Percentiles rank a stretch among this genome's conserved stretches.
These are phyloP conservation scores for Cutaneotrichosporon mucoides DNA, from an alignment of 1,284 basidiomycete genomes.

Conservation along the genomic window DNA sequence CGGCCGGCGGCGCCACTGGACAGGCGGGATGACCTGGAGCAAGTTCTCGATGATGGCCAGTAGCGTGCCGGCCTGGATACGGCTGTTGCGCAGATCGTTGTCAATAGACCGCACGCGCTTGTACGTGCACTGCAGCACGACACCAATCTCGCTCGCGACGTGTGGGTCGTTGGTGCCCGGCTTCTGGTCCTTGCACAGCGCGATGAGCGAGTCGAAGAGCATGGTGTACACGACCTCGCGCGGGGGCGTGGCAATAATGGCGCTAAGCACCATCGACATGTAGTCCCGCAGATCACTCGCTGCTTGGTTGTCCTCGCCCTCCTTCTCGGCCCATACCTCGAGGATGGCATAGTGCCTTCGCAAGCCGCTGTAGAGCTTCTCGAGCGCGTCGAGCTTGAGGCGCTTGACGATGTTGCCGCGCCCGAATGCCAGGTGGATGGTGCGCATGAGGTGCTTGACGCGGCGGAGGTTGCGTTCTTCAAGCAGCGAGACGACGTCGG, in stretches of 20 bases:
- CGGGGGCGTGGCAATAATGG: slow-evolving; percentile 84
- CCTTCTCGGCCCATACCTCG: slow-evolving; percentile 12
- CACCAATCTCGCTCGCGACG: slow-evolving; percentile 86
- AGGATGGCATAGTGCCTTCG: slow-evolving; percentile 12
- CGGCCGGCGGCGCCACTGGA: slow-evolving; percentile 89
- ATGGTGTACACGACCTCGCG: slow-evolving; percentile 89
- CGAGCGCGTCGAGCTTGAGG: slow-evolving; percentile 14
- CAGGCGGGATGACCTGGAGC: slow-evolving; percentile 85
- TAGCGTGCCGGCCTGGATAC: slow-evolving; percentile 79
- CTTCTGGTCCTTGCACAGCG: slow-evolving; percentile 80
- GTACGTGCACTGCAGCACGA: slow-evolving; percentile 98
- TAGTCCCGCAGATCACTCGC: slow-evolving; percentile 86
- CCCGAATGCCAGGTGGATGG: slow-evolving; percentile 40
- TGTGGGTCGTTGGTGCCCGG: slow-evolving; percentile 58
- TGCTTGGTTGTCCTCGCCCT: slow-evolving; percentile 50
- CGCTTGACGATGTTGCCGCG: slow-evolving; percentile 10
- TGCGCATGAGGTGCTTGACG: slow-evolving; percentile 89
- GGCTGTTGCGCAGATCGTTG: slow-evolving; percentile 74
- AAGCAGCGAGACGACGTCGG: slow-evolving; percentile 69
- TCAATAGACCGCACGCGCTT: slow-evolving; percentile 93
- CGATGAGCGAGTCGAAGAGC: slow-evolving; percentile 70
- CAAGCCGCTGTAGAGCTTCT: slow-evolving; percentile 12
- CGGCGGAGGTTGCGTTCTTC: slow-evolving; percentile 77
- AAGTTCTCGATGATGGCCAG: slow-evolving; percentile 95
- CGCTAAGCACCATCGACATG: slow-evolving; percentile 96